These are phyloP conservation scores for Agastache rugosa DNA, from an alignment of 257 asterid species.

Conservation along the genomic window DNA sequence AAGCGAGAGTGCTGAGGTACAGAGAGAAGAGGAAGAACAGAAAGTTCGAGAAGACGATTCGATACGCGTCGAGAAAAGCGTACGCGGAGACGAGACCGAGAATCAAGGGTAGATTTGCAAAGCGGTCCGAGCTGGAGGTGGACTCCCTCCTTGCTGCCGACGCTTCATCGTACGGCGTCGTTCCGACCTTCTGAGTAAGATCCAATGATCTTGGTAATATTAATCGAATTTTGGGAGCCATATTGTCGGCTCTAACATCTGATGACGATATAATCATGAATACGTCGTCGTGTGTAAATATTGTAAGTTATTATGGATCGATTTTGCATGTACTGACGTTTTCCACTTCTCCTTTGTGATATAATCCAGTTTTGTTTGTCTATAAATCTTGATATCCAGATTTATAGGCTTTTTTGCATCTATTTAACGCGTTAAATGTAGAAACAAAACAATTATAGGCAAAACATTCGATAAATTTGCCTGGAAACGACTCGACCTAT, in stretches of 20 bases:
- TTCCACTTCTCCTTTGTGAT: constrained; percentile 14
- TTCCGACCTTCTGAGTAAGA: constrained; percentile 52
- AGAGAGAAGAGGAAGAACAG: constrained; percentile 82
- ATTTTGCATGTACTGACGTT: constrained; percentile 35
- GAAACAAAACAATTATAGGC: too few relatives aligned
- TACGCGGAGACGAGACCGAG: constrained; percentile 87
- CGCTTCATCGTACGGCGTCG: constrained; percentile 57
- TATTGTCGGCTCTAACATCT: background rate
- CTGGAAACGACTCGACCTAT: too few relatives aligned
- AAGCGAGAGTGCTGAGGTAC: constrained; percentile 77
- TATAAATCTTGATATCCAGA: background rate
- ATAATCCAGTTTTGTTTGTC: constrained; percentile 13
- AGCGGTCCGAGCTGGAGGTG: constrained; percentile 61
- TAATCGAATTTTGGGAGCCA: constrained; percentile 27
- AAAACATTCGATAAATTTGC: too few relatives aligned
- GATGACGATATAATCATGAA: constrained; percentile 5
- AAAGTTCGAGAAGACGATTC: constrained; percentile 72
- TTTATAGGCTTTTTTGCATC: background rate
- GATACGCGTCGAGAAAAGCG: constrained; percentile 88
- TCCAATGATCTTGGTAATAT: background rate
- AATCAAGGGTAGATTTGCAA: constrained; percentile 83
- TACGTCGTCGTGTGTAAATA: constrained; percentile 26
- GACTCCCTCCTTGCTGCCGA: constrained; percentile 50
- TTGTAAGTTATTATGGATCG: constrained; percentile 21
- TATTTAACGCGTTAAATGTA: too few relatives aligned